phyloP scores from a whole-genome alignment of 352 stramenopile species.

The Aphanomyces stellatus region DNA sequence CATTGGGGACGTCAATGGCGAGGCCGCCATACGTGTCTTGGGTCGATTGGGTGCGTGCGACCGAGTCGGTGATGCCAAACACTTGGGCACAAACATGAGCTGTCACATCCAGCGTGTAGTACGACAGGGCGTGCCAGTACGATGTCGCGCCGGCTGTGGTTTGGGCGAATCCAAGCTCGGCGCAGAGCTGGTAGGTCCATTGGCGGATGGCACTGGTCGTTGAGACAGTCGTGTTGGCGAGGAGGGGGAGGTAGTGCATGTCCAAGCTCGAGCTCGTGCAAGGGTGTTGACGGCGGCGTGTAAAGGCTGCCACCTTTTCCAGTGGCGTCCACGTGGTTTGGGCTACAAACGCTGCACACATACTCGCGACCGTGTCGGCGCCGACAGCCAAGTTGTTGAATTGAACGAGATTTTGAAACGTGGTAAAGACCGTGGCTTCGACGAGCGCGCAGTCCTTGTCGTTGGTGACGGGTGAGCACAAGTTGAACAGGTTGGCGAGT shows the following conservation, averaged over 20 bases:
- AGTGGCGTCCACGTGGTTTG: neutral
- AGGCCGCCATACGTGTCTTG: too few relatives aligned
- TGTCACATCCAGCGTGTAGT: too few relatives aligned
- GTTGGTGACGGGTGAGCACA: slow-evolving; percentile 60
- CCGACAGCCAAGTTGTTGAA: slow-evolving; percentile 52
- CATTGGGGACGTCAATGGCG: too few relatives aligned
- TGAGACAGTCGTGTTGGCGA: slow-evolving; percentile 46
- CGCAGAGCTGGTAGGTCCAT: slow-evolving; percentile 83
- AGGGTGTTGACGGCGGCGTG: slow-evolving; percentile 36
- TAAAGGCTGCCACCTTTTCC: slow-evolving; percentile 25
- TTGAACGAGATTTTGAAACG: slow-evolving; percentile 63
- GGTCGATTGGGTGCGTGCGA: too few relatives aligned
- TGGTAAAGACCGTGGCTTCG: slow-evolving; percentile 55
- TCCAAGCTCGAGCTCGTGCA: slow-evolving; percentile 73
- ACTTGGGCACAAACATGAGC: too few relatives aligned
- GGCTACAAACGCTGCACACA: slow-evolving; percentile 44
- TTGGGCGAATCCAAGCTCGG: slow-evolving; percentile 82
- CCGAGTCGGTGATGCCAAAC: too few relatives aligned
- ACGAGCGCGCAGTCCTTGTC: slow-evolving; percentile 70
- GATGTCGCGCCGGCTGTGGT: slow-evolving; percentile 29
- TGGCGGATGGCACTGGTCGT: slow-evolving; percentile 47
- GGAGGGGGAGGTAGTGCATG: slow-evolving; percentile 21
- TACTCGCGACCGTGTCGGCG: slow-evolving; percentile 36
- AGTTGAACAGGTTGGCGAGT: slow-evolving; percentile 43
- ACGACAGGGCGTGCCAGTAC: too few relatives aligned